Percentiles rank a stretch among this genome's conserved stretches.
These are phyloP conservation scores for Lentinula edodes DNA, from an alignment of 768 basidiomycete genomes.

Conservation along the genomic window DNA sequence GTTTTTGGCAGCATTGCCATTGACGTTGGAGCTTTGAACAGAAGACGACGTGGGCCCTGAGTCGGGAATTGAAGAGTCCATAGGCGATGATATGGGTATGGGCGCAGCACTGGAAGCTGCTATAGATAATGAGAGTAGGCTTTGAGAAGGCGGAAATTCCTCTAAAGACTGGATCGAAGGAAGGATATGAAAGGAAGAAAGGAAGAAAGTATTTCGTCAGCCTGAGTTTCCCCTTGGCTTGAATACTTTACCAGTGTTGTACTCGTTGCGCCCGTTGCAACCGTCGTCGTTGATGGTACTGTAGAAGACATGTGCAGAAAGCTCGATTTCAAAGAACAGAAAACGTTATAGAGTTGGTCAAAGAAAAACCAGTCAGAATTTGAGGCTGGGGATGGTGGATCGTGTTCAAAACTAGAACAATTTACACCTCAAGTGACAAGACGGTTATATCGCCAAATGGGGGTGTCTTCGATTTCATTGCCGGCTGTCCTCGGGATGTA, in stretches of 20 bases:
- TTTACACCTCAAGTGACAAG: background rate
- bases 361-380: background rate
- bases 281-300: background rate
- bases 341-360: background rate
- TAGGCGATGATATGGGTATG: constrained; percentile 26
- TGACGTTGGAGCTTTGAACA: constrained; percentile 5
- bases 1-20: constrained; percentile 28
- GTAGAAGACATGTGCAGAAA: background rate
- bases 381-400: background rate
- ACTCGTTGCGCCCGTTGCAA: background rate
- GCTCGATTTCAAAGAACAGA: background rate
- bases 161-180: background rate
- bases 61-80: constrained; percentile 1
- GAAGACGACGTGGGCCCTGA: background rate
- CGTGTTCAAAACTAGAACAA: background rate
- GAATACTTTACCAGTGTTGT: background rate
- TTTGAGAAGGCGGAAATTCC: constrained; percentile 15
- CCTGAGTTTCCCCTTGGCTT: background rate
- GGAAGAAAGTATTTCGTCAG: background rate
- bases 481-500: background rate
- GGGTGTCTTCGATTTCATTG: background rate
- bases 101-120: constrained; percentile 49
- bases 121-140: constrained; percentile 65
- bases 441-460: background rate
- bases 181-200: background rate